Evolutionary conservation across 345 rosid genomes (phyloP).

Genomic region (Barbarea vulgaris): DNA sequence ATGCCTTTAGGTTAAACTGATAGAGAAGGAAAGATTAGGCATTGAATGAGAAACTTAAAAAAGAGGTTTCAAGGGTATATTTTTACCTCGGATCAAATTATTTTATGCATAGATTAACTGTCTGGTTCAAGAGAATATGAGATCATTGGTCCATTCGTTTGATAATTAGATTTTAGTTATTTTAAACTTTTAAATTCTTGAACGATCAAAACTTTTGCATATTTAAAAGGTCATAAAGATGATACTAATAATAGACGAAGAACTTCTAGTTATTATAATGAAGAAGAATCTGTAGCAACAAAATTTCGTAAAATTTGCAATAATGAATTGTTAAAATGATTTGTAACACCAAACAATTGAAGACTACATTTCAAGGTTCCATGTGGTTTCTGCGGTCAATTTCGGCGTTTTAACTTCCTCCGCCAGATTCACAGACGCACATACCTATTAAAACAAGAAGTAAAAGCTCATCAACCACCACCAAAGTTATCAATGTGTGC

Average conservation of each 20-base stretch:
- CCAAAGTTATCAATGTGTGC: background rate
- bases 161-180: background rate
- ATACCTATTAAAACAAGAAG: constrained; percentile 44
- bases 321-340: background rate
- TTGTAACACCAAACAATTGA: constrained; percentile 17
- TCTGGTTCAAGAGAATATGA: background rate
- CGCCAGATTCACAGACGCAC: constrained; percentile 65
- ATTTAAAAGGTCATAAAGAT: background rate
- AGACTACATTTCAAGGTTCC: constrained; percentile 70
- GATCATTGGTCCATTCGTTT: background rate
- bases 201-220: background rate
- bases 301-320: background rate
- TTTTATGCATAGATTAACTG: background rate
- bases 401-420: constrained; percentile 71
- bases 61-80: background rate
- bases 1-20: constrained; percentile 28
- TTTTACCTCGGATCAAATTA: background rate
- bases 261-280: background rate
- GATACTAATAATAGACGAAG: background rate
- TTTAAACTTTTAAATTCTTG: background rate
- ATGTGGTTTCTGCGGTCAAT: constrained; percentile 69
- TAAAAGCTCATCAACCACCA: background rate
- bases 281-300: background rate
- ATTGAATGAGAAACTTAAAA: background rate
- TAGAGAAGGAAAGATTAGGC: background rate